Base-by-base conservation (phyloP, 2,329 filamentous ascomycete genomes). In the Didymella sp. region DNA sequence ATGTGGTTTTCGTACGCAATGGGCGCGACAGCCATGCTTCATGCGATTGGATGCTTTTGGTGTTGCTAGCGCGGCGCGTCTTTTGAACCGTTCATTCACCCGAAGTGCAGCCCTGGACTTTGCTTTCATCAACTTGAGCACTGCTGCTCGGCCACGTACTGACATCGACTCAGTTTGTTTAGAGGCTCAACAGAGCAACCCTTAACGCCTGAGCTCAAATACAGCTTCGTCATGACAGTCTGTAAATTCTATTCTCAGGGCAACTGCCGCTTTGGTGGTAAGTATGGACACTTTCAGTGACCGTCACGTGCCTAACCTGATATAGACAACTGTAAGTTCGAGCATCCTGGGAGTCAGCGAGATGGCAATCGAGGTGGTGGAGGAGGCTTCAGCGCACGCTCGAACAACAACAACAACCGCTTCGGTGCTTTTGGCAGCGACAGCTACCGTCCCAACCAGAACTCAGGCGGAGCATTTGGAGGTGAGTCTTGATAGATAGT, bases 171-270 rank as follows among this genome's bases (percentile, higher is more conserved):
- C 46, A 72, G 67, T 51, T 42, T 58, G 35, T 58, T 60, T 22
- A 49, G 49, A 42, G 33, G 41, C 1, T 37, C 58, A 46, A 7
- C 17, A n/a, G 7, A 41, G 42, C 17, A 33, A 13, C 31, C 41
- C 4, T 15, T 22, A 24, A 22, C 49, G 12, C 5, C 37, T 24
- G 21, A 1, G 37, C 21, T 55, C 31, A 42, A 30, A 45, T 46
- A 53, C 37, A 24, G 24, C 21, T 19, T 40, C 45, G 48, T 51
- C 40, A 77, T 81, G 80, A 68, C 71, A 27, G 70, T 89, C 53
- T 91, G 89, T 79, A 82, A 76, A 61, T 91, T 85, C 73, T 91
- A 81, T 69, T 82, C 84, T 71, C 82, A 87, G 71, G 87, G 87
- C 40, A 81, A 80, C 60, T 92, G 89, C 79, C 85, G 79, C 68